phyloP scores from a whole-genome alignment of 2,329 filamentous ascomycete genomes.

The Verticillium tricorpus region DNA sequence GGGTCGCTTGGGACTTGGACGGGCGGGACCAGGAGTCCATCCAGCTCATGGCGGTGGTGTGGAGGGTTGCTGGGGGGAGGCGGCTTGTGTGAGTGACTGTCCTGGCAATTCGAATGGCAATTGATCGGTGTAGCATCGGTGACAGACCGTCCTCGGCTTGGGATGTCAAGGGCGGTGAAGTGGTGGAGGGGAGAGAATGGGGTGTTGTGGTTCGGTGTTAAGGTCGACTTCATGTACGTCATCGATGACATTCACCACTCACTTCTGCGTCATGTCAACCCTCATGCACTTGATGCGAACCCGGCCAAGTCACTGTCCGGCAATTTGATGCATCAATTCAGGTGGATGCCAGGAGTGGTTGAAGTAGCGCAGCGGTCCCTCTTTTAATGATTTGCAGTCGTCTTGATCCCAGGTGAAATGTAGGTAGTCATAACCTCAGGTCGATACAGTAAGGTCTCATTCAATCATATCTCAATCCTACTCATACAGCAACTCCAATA shows the following conservation, averaged over 20 bases:
- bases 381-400: no score
- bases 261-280: no score
- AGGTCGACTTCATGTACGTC: slow-evolving; percentile 4
- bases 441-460: neutral
- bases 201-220: neutral
- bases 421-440: no score
- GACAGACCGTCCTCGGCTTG: neutral
- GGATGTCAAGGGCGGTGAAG: neutral
- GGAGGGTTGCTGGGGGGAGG: neutral
- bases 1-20: slow-evolving; percentile 33
- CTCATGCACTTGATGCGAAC: no score
- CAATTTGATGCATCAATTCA: no score
- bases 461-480: neutral
- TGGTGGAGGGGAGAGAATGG: neutral
- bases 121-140: neutral
- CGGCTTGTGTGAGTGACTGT: neutral
- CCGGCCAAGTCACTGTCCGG: no score
- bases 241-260: slow-evolving; percentile 7
- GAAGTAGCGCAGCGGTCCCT: no score
- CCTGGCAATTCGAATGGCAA: neutral
- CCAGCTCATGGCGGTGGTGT: slow-evolving; percentile 29
- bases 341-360: no score
- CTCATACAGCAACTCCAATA: neutral
- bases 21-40: slow-evolving; percentile 37
- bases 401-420: no score